phyloP scores from a whole-genome alignment of 176 grass and related monocot genomes.

The Ensete glaucum region DNA sequence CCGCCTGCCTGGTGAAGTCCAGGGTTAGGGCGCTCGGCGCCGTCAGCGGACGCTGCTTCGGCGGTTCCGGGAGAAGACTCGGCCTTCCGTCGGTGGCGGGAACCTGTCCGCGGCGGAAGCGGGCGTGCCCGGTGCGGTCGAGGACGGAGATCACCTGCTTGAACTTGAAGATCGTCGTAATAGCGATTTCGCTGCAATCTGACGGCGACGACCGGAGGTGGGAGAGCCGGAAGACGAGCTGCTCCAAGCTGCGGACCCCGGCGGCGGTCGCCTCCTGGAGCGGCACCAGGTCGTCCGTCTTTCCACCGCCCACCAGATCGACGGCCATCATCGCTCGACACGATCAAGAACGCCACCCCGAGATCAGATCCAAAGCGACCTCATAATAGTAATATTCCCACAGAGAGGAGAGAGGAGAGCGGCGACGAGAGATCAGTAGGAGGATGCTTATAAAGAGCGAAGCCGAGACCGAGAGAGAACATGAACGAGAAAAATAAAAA shows the following conservation, averaged over 20 bases:
- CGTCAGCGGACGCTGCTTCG: not conserved
- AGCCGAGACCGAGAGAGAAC: too few species aligned
- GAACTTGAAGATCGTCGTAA: constrained; percentile 77
- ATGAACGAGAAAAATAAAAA: too few species aligned
- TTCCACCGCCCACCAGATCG: constrained; percentile 48
- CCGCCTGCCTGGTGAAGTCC: constrained; percentile 70
- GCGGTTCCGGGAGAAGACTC: not conserved
- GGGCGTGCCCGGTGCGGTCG: constrained; percentile 82
- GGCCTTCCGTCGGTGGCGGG: not conserved
- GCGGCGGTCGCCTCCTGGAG: constrained; percentile 73
- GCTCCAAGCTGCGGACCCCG: constrained; percentile 62
- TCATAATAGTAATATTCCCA: too few species aligned
- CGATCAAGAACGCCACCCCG: too few species aligned
- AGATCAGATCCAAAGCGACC: too few species aligned
- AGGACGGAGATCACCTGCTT: constrained; percentile 89
- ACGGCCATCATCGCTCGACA: constrained; percentile 32
- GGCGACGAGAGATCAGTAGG: too few species aligned
- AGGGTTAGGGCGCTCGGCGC: constrained; percentile 56
- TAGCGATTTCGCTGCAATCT: constrained; percentile 66
- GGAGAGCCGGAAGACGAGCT: constrained; percentile 56
- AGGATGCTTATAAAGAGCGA: too few species aligned
- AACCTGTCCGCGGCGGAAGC: constrained; percentile 55
- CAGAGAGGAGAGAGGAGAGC: too few species aligned
- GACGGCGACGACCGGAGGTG: constrained; percentile 13
- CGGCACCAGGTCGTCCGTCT: constrained; percentile 52